phyloP scores from a whole-genome alignment of 805 yeast species.

The Torulaspora gathmanii region DNA sequence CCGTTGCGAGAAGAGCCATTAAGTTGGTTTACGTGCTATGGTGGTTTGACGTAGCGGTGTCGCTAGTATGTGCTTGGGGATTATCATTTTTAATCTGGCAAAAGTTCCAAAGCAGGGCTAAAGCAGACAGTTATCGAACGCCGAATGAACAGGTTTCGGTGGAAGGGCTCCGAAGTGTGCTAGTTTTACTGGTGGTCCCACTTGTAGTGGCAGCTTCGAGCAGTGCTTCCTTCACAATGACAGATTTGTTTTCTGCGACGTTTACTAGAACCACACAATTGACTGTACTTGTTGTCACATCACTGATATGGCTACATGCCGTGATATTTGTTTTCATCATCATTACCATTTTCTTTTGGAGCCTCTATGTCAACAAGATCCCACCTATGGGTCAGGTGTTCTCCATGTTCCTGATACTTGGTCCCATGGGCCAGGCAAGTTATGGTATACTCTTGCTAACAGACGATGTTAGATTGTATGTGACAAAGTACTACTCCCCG shows the following conservation, averaged over 20 bases:
- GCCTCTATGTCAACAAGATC: slow-evolving; percentile 51
- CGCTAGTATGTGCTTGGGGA: slow-evolving; percentile 58
- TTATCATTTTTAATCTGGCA: slow-evolving; percentile 50
- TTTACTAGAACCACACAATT: slow-evolving; percentile 39
- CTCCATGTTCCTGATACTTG: slow-evolving; percentile 73
- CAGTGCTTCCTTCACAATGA: slow-evolving; percentile 51
- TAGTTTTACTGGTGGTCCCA: slow-evolving; percentile 74
- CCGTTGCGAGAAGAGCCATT: slow-evolving; percentile 39
- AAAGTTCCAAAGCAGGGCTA: slow-evolving; percentile 30
- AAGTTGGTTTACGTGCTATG: slow-evolving; percentile 57
- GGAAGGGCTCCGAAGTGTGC: slow-evolving; percentile 48
- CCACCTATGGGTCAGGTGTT: slow-evolving; percentile 55
- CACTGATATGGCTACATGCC: slow-evolving; percentile 67
- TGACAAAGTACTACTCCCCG: slow-evolving; percentile 19
- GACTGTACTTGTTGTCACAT: slow-evolving; percentile 50
- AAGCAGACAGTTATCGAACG: slow-evolving; percentile 3
- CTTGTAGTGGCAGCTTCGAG: slow-evolving; percentile 69
- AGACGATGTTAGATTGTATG: slow-evolving; percentile 35
- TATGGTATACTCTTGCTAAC: slow-evolving; percentile 60
- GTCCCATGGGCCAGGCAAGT: slow-evolving; percentile 83
- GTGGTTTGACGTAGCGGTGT: slow-evolving; percentile 60
- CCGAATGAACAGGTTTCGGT: slow-evolving; percentile 29
- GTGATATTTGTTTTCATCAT: slow-evolving; percentile 53
- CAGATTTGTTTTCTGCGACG: slow-evolving; percentile 41
- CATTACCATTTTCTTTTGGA: slow-evolving; percentile 55